Evolutionary conservation across 2,329 filamentous ascomycete species (phyloP).

Genomic region (Seiridium cupressi): DNA sequence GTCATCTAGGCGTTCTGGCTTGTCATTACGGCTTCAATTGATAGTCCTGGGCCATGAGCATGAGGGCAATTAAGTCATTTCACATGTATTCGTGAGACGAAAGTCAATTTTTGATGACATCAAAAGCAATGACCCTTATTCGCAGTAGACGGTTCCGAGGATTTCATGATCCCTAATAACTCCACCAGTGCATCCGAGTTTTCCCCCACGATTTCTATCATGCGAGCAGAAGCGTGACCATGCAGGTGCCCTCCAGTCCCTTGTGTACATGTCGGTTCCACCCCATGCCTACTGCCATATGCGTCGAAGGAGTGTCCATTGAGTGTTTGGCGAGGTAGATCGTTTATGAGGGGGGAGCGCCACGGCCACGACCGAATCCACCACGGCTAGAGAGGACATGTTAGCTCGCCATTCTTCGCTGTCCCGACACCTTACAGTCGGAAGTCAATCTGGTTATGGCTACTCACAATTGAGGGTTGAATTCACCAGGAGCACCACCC

Average conservation of each 20-base stretch:
- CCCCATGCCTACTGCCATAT: conserved; percentile 26
- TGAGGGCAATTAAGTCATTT: not conserved
- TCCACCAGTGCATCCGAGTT: conserved; percentile 41
- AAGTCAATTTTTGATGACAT: conserved; percentile 9
- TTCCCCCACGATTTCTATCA: conserved; percentile 46
- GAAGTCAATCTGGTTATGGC: not conserved
- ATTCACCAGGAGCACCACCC: conserved; percentile 87
- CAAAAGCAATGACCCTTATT: conserved; percentile 34
- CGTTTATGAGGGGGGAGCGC: conserved; percentile 66
- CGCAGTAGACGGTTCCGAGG: conserved; percentile 32
- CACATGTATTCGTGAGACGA: conserved; percentile 6
- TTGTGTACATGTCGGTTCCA: conserved; percentile 29
- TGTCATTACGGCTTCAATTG: too few relatives aligned
- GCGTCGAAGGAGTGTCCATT: conserved; percentile 32
- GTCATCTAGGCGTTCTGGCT: too few relatives aligned
- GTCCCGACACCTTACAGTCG: not conserved
- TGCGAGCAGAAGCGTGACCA: conserved; percentile 47
- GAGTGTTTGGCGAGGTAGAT: conserved; percentile 37
- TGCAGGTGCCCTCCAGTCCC: conserved; percentile 38
- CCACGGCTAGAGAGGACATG: conserved; percentile 60
- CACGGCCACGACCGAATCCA: conserved; percentile 86
- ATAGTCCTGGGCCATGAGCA: too few relatives aligned
- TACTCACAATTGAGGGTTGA: conserved; percentile 83
- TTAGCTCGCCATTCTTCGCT: conserved; percentile 29
- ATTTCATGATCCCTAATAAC: conserved; percentile 32